Evolutionary conservation across 2,329 filamentous ascomycete genomes (phyloP).

Genomic region (Sclerotinia trifoliorum): DNA sequence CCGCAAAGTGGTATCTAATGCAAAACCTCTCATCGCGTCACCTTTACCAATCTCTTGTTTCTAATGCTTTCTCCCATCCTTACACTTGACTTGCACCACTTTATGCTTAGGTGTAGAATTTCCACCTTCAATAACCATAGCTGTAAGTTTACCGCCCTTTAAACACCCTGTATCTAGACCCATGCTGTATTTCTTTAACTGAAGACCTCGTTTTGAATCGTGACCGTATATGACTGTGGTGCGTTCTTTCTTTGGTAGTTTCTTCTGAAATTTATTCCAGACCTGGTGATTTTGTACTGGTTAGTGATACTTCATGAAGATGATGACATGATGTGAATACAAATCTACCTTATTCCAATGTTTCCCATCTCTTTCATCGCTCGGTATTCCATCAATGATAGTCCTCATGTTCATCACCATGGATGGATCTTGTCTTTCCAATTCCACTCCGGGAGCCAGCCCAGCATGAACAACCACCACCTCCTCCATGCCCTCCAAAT

Average conservation of each 20-base stretch:
- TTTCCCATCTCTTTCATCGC: conserved; percentile 33
- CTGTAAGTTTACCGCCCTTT: conserved; percentile 71
- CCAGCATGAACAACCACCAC: conserved; percentile 83
- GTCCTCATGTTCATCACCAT: conserved; percentile 92
- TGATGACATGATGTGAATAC: neutral
- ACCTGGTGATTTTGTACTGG: conserved; percentile 40
- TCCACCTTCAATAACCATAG: conserved; percentile 67
- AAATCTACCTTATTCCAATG: conserved; percentile 38
- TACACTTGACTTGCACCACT: conserved; percentile 38
- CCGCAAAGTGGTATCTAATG: conserved; percentile 6
- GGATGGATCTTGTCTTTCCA: conserved; percentile 71
- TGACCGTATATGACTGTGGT: conserved; percentile 84
- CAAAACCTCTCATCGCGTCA: neutral
- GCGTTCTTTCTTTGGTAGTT: conserved; percentile 41
- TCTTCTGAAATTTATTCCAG: conserved; percentile 54
- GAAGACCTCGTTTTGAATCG: conserved; percentile 71
- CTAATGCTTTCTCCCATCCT: conserved; percentile 28
- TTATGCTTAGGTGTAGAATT: conserved; percentile 40
- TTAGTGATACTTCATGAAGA: conserved; percentile 22
- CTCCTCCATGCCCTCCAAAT: conserved; percentile 57
- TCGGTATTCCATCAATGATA: conserved; percentile 37
- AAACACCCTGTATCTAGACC: conserved; percentile 86
- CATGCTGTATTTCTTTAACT: conserved; percentile 68
- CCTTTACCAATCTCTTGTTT: neutral
- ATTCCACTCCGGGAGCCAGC: conserved; percentile 69